Evolutionary conservation across 768 basidiomycete species (phyloP), one percentile per base, ranked within the genome.

Genomic region (Daedalea quercina): DNA sequence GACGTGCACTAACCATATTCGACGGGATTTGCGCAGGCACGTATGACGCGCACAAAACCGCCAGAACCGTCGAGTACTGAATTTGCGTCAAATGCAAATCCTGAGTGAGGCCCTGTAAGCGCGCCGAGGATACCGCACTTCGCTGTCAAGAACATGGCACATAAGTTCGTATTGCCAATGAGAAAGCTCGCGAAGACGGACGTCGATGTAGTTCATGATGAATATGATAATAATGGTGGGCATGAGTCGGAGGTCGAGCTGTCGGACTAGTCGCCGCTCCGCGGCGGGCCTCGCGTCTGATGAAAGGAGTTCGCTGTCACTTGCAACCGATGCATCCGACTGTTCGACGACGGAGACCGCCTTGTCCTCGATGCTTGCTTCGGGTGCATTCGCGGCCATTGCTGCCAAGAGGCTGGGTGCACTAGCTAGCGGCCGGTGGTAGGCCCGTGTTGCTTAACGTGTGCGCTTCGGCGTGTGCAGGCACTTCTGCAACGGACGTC

Each of bases 131-230:
- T 20, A 75, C 57, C 4, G 70, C 72, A 0, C 65, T 68, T 12
- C 73, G 70, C 73, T 74, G 25, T 37, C 9, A 31, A 23, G 17
- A 25, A 15, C 11, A 7, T 33, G 31, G n/a, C n/a, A n/a, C n/a
- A n/a, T 40, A 40, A 37, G 33, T 9, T 24, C 15, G 13, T 11
- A 34, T 17, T 1, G 9, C 4, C n/a, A 47, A 61, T 40, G 3
- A 7, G 37, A 15, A 15, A 7, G 15, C 15, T 15, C 7, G 15
- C 20, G 54, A 60, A 26, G 0, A 59, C 68, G 54, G 53, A 84
- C 83, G 63, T 84, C 82, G 53, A 85, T 82, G 57, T 81, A 83
- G 57, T 85, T 85, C 79, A 84, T 78, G 52, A 85, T 75, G 57
- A 69, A 83, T 26, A 85, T 80, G 50, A 82, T 47, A 20, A 81